These are phyloP conservation scores for Globisporangium abappressorium DNA, from an alignment of 352 stramenopile species.

Conservation along the genomic window DNA sequence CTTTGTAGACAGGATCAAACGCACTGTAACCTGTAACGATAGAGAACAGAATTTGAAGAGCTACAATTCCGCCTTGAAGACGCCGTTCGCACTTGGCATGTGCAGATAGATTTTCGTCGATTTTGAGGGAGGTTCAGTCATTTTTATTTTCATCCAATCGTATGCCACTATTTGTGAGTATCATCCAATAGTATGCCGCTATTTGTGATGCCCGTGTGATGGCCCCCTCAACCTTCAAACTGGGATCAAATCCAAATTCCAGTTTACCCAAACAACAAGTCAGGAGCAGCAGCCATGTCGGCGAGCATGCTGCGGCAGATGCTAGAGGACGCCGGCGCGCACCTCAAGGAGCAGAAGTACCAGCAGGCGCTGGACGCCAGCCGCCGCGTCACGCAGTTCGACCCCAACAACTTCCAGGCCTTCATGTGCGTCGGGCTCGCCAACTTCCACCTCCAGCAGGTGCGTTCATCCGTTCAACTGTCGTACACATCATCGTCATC, in stretches of 20 bases:
- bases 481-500: neutral
- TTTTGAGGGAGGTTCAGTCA: neutral
- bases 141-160: neutral
- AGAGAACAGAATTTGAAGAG: neutral
- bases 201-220: neutral
- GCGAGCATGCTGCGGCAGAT: constrained; percentile 69
- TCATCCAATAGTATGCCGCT: neutral
- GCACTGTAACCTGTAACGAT: neutral
- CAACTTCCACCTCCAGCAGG: constrained; percentile 70
- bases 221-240: too few species aligned
- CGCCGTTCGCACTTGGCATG: too few species aligned
- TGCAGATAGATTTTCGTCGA: too few species aligned
- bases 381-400: constrained; percentile 74
- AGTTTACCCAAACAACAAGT: neutral
- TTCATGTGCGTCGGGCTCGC: constrained; percentile 79
- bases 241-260: neutral
- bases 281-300: constrained; percentile 36
- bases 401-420: constrained; percentile 78
- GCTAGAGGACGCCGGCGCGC: constrained; percentile 68
- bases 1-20: neutral
- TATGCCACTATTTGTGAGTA: neutral
- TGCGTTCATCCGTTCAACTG: constrained; percentile 16
- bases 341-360: constrained; percentile 74
- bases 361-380: constrained; percentile 63
- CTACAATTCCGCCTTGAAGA: neutral